Evolutionary conservation across 139 green algal species (phyloP).

Genomic region (Coccomyxa sp.): DNA sequence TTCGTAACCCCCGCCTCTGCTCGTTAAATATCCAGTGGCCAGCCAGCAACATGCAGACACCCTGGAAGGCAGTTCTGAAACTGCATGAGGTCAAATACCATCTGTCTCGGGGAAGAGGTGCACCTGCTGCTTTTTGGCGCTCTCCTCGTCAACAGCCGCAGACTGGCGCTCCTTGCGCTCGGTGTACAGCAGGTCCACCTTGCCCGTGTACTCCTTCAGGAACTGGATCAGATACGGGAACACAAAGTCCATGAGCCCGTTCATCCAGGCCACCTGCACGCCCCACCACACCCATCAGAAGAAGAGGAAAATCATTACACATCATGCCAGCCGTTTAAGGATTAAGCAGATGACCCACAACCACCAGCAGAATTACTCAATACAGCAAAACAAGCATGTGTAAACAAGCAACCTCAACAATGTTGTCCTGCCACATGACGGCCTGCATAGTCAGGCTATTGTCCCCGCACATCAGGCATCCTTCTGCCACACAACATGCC

Average conservation of each 20-base stretch:
- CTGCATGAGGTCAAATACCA: not conserved
- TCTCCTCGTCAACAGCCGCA: not conserved
- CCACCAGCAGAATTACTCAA: too few relatives aligned
- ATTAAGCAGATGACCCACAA: too few relatives aligned
- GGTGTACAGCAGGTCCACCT: conserved; percentile 59
- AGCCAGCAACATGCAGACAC: not conserved
- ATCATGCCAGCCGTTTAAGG: not conserved
- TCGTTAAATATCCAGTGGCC: not conserved
- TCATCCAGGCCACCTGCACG: conserved; percentile 82
- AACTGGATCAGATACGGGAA: conserved; percentile 98
- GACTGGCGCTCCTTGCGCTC: conserved; percentile 45
- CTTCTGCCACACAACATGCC: too few relatives aligned
- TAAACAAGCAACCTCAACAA: too few relatives aligned
- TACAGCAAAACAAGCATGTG: too few relatives aligned
- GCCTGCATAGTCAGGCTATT: too few relatives aligned
- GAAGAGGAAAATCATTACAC: not conserved
- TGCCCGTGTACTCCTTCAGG: conserved; percentile 84
- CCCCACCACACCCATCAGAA: not conserved
- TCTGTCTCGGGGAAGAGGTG: too few relatives aligned
- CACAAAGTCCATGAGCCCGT: conserved; percentile 84
- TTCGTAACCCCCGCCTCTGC: too few relatives aligned
- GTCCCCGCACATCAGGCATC: too few relatives aligned
- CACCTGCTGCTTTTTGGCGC: not conserved
- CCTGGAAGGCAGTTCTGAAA: not conserved
- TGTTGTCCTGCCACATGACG: too few relatives aligned